Evolutionary conservation across 2,329 filamentous ascomycete species (phyloP).

Genomic region (Hypoxylon sp.): DNA sequence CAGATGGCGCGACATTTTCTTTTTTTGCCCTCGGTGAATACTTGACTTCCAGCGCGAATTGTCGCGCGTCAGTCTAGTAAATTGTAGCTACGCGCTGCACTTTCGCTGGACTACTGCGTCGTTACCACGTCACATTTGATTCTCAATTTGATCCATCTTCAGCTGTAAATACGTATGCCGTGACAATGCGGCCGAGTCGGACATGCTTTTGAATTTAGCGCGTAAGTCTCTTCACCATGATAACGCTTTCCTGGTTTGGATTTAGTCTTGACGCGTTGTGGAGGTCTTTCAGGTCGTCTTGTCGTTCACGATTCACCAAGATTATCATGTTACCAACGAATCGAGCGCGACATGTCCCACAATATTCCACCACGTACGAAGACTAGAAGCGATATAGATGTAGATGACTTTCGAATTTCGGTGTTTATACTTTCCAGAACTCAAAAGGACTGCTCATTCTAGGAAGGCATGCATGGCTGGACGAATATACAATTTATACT

Average conservation of each 20-base stretch:
- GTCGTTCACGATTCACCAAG: not conserved
- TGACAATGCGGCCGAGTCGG: not conserved
- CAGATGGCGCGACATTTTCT: not conserved
- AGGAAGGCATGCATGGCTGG: not conserved
- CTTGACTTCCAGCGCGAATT: not conserved
- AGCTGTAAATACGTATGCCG: conserved; percentile 9
- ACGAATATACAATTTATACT: not conserved
- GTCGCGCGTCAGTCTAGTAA: not conserved
- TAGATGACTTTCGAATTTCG: not conserved
- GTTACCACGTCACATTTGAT: not conserved
- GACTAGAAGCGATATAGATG: not conserved
- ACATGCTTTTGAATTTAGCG: not conserved
- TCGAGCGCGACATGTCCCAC: conserved; percentile 1
- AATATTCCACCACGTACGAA: conserved; percentile 6
- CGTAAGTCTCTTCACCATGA: conserved; percentile 8
- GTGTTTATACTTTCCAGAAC: not conserved
- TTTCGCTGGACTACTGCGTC: not conserved
- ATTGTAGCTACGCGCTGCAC: not conserved
- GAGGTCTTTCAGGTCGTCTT: not conserved
- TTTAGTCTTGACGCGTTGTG: not conserved
- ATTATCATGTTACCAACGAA: conserved; percentile 6
- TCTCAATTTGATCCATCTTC: not conserved
- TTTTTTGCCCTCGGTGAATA: not conserved
- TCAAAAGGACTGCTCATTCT: not conserved
- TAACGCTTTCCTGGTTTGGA: not conserved